Conservation (phyloP, 2,329 filamentous ascomycete species). For the Curvularia spicifera region DNA sequence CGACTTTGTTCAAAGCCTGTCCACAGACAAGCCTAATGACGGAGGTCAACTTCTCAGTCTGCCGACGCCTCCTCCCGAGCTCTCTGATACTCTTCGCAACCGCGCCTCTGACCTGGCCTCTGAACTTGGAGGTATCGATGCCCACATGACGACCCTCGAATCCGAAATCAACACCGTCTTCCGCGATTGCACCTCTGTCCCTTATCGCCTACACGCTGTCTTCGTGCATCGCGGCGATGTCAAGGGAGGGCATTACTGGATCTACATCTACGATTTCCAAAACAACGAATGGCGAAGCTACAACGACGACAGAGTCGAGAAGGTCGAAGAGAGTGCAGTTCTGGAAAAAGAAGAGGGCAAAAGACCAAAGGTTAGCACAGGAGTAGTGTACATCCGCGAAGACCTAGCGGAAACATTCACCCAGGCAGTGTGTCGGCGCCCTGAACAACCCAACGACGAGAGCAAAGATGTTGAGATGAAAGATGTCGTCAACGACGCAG, state of each 20-base stretch:
- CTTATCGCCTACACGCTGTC: slow-evolving; percentile 86
- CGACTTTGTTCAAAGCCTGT: slow-evolving; percentile 29
- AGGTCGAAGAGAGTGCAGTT: slow-evolving; percentile 70
- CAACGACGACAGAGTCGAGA: slow-evolving; percentile 84
- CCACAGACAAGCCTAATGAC: slow-evolving; percentile 16
- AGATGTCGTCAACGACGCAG: slow-evolving; percentile 25
- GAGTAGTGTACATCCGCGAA: slow-evolving; percentile 83
- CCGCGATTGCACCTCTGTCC: slow-evolving; percentile 66
- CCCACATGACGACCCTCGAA: slow-evolving; percentile 56
- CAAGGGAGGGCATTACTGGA: slow-evolving; percentile 85
- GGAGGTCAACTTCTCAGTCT: slow-evolving; percentile 13
- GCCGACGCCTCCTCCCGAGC: slow-evolving; percentile 30
- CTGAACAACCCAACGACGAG: slow-evolving; percentile 12
- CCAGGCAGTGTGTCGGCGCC: slow-evolving; percentile 56
- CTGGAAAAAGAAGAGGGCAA: slow-evolving; percentile 68
- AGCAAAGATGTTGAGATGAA: slow-evolving; percentile 22
- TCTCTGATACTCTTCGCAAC: slow-evolving; percentile 29
- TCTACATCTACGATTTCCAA: slow-evolving; percentile 92
- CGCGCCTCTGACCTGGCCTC: slow-evolving; percentile 33
- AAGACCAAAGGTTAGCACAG: slow-evolving; percentile 57
- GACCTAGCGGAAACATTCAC: slow-evolving; percentile 65
- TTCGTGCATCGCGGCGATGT: slow-evolving; percentile 82
- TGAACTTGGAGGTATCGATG: slow-evolving; percentile 35
- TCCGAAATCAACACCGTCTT: slow-evolving; percentile 65
- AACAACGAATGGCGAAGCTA: slow-evolving; percentile 86